Percentiles rank a stretch among this genome's conserved stretches.
Conservation (phyloP, 2,329 filamentous ascomycete species). For the Blumeriella jaapii region DNA sequence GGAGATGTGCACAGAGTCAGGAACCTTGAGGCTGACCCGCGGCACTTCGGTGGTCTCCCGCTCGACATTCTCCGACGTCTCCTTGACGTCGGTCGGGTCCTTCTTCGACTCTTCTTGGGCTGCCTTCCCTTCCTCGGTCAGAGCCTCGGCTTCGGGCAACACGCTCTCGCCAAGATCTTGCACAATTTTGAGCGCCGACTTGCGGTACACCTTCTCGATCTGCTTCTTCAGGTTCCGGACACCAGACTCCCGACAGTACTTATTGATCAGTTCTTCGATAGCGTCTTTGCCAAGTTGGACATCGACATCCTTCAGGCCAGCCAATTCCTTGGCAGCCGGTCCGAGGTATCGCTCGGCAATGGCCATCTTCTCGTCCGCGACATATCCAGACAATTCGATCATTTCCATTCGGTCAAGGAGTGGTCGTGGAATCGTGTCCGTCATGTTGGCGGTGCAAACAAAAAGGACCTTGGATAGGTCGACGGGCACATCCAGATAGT, state of each 20-base stretch:
- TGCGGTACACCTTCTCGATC: slow-evolving; percentile 97
- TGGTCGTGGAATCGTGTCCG: slow-evolving; percentile 90
- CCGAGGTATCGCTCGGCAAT: slow-evolving; percentile 90
- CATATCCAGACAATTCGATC: slow-evolving; percentile 91
- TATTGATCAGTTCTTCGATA: slow-evolving; percentile 95
- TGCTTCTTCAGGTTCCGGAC: slow-evolving; percentile 98
- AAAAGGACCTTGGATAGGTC: slow-evolving; percentile 96
- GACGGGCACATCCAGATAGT: slow-evolving; percentile 97
- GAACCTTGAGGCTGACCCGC: slow-evolving; percentile 68
- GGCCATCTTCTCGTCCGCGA: slow-evolving; percentile 97
- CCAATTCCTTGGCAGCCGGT: slow-evolving; percentile 87
- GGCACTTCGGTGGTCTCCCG: slow-evolving; percentile 53
- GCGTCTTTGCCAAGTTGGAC: slow-evolving; percentile 79
- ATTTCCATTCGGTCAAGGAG: slow-evolving; percentile 96
- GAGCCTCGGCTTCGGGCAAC: slow-evolving; percentile 65
- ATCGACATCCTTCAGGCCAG: slow-evolving; percentile 80
- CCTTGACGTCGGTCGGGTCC: slow-evolving; percentile 49
- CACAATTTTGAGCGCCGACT: slow-evolving; percentile 94
- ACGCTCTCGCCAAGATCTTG: slow-evolving; percentile 82
- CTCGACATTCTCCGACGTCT: slow-evolving; percentile 42
- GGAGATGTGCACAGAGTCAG: slow-evolving; percentile 72
- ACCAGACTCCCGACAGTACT: slow-evolving; percentile 93
- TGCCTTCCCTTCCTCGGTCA: slow-evolving; percentile 77
- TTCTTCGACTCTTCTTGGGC: slow-evolving; percentile 62
- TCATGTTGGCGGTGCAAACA: slow-evolving; percentile 98